Evolutionary conservation across 1,139 yeast species (phyloP), one percentile per base, ranked within the genome.

Genomic region (Trichomonascaceae sp.): DNA sequence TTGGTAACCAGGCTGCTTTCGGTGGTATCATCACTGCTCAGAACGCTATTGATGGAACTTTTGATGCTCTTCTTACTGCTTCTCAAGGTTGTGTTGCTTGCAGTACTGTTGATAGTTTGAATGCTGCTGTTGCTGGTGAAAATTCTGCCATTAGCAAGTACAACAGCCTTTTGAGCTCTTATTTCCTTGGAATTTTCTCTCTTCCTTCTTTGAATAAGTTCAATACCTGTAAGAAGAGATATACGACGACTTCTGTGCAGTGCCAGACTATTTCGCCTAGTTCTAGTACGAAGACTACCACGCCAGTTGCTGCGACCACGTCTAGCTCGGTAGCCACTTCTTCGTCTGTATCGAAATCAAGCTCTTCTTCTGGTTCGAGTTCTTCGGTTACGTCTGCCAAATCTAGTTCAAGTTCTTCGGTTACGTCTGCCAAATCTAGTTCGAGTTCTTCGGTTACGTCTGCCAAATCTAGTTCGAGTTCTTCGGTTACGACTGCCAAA

Each of bases 261-360:
- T 46, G 39, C 17, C 45, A 49, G 3, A 48, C 18, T 24, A 44
- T n/a, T n/a, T n/a, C n/a, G n/a, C n/a, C n/a, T n/a, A n/a, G n/a
- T n/a, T n/a, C n/a, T n/a, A n/a, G n/a, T n/a, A n/a, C n/a, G n/a
- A n/a, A 36, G 17, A 43, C 57, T 1, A 53, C 45, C n/a, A 51
- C 53, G 13, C 38, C 49, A n/a, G 45, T 47, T 17, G 51, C 49
- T 13, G 45, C 51, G 18, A 48, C 54, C n/a, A 49, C 38, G 19
- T 22, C 27, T 4, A 22, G 27, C 8, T 22, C 27, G 27, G 4
- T 8, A n/a, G n/a, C n/a, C n/a, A 22, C 4, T 8, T n/a, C n/a
- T n/a, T n/a, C n/a, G n/a, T 17, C 27, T 22, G 47, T n/a, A n/a
- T 6, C 39, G 18, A 7, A 13, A 13, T 22, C 41, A 17, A 18